phyloP scores from a whole-genome alignment of 2,329 filamentous ascomycete genomes.

The Clonostachys rhizophaga region DNA sequence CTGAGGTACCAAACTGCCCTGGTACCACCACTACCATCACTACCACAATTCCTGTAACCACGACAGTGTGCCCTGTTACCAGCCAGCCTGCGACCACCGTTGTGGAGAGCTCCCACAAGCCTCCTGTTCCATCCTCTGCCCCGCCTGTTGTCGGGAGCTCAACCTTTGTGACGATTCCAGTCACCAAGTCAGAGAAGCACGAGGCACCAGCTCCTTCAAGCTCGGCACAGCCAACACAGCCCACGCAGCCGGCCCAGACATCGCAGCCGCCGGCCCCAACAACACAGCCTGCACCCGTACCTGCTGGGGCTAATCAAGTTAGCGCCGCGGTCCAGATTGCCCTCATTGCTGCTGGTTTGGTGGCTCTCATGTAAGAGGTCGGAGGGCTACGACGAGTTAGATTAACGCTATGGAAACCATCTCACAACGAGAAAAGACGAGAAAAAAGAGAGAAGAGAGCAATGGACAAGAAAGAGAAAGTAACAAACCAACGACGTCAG shows the following conservation, averaged over 20 bases:
- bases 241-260: neutral
- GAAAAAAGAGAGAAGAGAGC: too few relatives aligned
- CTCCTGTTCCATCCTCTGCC: neutral
- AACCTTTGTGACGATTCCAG: neutral
- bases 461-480: too few relatives aligned
- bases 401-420: too few relatives aligned
- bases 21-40: constrained; percentile 8
- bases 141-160: neutral
- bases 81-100: constrained; percentile 1
- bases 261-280: neutral
- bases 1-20: constrained; percentile 7
- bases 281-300: neutral
- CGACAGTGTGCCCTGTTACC: constrained; percentile 6
- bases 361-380: neutral
- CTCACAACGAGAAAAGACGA: too few relatives aligned
- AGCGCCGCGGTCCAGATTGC: neutral
- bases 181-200: neutral
- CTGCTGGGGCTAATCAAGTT: neutral
- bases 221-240: neutral
- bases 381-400: too few relatives aligned
- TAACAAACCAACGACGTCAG: too few relatives aligned
- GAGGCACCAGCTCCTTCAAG: too few relatives aligned
- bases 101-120: neutral
- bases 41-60: constrained; percentile 5
- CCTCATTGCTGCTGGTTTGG: neutral